Evolutionary conservation across 306 rosid genomes (phyloP).

Genomic region (Crotalaria pallida): DNA sequence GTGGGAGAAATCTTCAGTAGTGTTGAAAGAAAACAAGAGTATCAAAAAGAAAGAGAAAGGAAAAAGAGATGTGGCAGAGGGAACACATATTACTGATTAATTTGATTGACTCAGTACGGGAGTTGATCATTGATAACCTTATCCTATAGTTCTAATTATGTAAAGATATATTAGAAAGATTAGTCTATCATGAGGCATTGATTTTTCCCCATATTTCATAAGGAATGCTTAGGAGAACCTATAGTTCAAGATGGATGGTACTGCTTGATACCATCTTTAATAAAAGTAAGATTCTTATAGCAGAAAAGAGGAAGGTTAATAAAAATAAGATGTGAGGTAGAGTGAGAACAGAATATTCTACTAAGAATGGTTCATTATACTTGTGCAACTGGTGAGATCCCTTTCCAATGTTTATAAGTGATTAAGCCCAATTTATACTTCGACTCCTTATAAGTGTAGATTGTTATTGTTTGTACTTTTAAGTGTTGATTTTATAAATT

Average conservation of each 20-base stretch:
- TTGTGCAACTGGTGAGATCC: not conserved
- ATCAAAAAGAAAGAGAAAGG: not conserved
- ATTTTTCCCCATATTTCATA: too few relatives aligned
- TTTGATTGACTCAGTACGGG: not conserved
- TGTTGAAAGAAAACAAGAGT: not conserved
- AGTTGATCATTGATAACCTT: too few relatives aligned
- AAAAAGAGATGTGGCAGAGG: not conserved
- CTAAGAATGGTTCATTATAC: too few relatives aligned
- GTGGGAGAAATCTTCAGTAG: not conserved
- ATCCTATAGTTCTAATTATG: not conserved
- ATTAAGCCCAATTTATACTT: not conserved
- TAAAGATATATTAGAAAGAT: not conserved
- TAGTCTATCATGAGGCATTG: too few relatives aligned
- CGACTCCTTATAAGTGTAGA: not conserved
- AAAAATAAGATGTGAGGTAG: too few relatives aligned
- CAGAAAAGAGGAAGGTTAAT: too few relatives aligned
- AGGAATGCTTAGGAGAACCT: too few relatives aligned
- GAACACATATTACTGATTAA: not conserved
- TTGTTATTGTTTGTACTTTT: slow-evolving; percentile 1
- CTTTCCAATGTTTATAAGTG: not conserved
- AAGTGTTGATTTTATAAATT: not conserved
- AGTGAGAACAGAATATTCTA: too few relatives aligned
- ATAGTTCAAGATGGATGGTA: too few relatives aligned
- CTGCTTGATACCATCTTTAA: too few relatives aligned
- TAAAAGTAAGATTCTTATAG: too few relatives aligned